These are phyloP conservation scores for Excoecaria cochinchinensis DNA, from an alignment of 345 rosid species.

Conservation along the genomic window DNA sequence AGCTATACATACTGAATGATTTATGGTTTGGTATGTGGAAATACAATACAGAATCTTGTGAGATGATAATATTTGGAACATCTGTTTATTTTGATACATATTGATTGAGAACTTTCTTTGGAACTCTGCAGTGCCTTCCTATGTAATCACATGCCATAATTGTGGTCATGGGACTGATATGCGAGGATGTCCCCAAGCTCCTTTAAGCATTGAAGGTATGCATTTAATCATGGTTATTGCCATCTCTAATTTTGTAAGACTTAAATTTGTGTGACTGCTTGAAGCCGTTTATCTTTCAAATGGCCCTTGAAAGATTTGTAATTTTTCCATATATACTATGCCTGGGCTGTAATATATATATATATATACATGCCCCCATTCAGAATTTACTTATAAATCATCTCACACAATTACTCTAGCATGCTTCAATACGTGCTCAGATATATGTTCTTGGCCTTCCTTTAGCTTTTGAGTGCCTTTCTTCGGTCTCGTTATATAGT, in stretches of 20 bases:
- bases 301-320: not conserved
- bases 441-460: not conserved
- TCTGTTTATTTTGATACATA: not conserved
- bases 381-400: not conserved
- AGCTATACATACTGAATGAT: not conserved
- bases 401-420: not conserved
- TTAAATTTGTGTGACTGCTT: not conserved
- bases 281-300: not conserved
- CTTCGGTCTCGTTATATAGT: not conserved
- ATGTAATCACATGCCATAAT: conserved; percentile 67
- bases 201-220: conserved; percentile 65
- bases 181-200: conserved; percentile 94
- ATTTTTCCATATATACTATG: too few relatives aligned
- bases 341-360: too few relatives aligned
- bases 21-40: not conserved
- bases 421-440: not conserved
- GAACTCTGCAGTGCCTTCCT: conserved; percentile 58
- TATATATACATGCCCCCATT: too few relatives aligned
- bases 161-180: conserved; percentile 97
- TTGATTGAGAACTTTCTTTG: conserved; percentile 16
- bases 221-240: not conserved
- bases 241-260: not conserved
- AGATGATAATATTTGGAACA: not conserved
- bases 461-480: not conserved
- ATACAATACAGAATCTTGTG: not conserved